These are phyloP conservation scores for Hypomyces perniciosus DNA, from an alignment of 2,329 filamentous ascomycete species.

Conservation along the genomic window DNA sequence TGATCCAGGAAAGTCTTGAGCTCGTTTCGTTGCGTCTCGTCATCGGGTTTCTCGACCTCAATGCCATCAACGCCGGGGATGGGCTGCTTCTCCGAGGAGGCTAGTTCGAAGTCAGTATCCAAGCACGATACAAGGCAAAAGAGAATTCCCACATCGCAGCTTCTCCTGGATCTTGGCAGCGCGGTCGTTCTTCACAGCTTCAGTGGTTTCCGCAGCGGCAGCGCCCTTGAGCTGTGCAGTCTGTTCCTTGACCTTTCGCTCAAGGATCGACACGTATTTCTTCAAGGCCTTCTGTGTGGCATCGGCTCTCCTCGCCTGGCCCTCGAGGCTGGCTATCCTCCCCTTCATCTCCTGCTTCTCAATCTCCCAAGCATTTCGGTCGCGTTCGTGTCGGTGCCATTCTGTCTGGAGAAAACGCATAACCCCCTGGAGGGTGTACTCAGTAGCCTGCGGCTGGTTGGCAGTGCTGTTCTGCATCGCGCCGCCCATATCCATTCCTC, in stretches of 20 bases:
- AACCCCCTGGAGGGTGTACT: constrained; percentile 66
- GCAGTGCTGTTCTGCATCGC: constrained; percentile 41
- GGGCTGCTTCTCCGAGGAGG: constrained; percentile 35
- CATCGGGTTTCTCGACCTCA: constrained; percentile 43
- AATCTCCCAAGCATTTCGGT: constrained; percentile 98
- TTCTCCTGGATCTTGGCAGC: constrained; percentile 51
- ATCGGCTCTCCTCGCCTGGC: constrained; percentile 79
- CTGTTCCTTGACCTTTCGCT: constrained; percentile 81
- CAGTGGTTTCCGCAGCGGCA: constrained; percentile 30
- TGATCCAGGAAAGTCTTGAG: constrained; percentile 58
- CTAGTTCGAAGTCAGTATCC: constrained; percentile 13
- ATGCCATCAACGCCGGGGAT: constrained; percentile 41
- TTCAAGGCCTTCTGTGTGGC: constrained; percentile 82
- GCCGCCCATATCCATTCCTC: constrained; percentile 39
- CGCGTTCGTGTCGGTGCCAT: constrained; percentile 97
- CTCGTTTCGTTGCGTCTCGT: constrained; percentile 45
- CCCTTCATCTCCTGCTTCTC: constrained; percentile 99
- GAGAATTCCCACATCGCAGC: constrained; percentile 41
- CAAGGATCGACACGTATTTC: constrained; percentile 84
- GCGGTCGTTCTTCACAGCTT: constrained; percentile 46
- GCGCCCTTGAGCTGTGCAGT: constrained; percentile 59
- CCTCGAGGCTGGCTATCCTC: constrained; percentile 89
- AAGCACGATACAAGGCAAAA: constrained; percentile 1
- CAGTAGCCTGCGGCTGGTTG: constrained; percentile 52
- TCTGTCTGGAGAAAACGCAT: constrained; percentile 99